Conservation (phyloP, 2,329 filamentous ascomycete species). For the Coniochaeta pulveracea region DNA sequence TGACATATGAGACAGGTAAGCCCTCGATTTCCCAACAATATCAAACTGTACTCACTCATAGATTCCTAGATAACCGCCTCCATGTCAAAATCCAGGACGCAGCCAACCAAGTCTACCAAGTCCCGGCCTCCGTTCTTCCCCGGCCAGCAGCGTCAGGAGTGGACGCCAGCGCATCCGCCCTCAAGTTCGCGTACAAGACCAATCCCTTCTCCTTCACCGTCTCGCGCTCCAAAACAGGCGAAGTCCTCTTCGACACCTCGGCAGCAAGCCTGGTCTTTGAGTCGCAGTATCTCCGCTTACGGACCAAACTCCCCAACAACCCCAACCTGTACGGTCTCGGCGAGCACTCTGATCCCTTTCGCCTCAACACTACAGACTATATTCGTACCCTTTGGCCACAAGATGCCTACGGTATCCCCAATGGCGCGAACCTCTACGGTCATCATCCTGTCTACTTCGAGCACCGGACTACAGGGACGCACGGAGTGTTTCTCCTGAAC, state of each 20-base stretch:
- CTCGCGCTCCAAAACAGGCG: slow-evolving; percentile 23
- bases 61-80: slow-evolving; percentile 45
- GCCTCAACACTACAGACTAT: slow-evolving; percentile 57
- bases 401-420: slow-evolving; percentile 51
- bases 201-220: slow-evolving; percentile 29
- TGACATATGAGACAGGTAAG: slow-evolving; percentile 50
- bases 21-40: not conserved
- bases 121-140: slow-evolving; percentile 58
- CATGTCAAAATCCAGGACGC: slow-evolving; percentile 67
- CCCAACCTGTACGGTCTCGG: slow-evolving; percentile 71
- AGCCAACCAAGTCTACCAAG: slow-evolving; percentile 60
- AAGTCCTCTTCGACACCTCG: slow-evolving; percentile 59
- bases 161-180: slow-evolving; percentile 23
- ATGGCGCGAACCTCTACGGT: slow-evolving; percentile 58
- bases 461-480: slow-evolving; percentile 44
- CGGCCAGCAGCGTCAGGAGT: slow-evolving; percentile 34
- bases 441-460: slow-evolving; percentile 69
- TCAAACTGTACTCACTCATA: not conserved
- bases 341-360: slow-evolving; percentile 63
- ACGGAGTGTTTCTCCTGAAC: slow-evolving; percentile 61
- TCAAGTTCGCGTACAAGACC: slow-evolving; percentile 31
- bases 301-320: slow-evolving; percentile 55
- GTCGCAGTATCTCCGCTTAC: slow-evolving; percentile 63
- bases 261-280: slow-evolving; percentile 61
- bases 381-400: slow-evolving; percentile 59